These are phyloP conservation scores for Lepidium sativum DNA, from an alignment of 345 rosid genomes.

Conservation along the genomic window DNA sequence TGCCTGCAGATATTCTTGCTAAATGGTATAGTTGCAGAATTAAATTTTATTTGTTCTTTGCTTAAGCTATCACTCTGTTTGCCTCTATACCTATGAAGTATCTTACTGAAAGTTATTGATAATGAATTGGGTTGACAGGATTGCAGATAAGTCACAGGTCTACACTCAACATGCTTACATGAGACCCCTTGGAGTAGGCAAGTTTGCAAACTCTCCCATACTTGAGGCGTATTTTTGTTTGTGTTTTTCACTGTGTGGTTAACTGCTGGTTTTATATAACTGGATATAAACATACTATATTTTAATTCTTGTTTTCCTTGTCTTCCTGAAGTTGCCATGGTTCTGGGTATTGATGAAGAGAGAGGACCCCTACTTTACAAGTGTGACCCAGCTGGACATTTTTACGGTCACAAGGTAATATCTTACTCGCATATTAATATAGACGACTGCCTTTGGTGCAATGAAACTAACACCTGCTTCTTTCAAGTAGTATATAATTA, in stretches of 20 bases:
- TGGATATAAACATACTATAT: background rate
- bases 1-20: conserved; percentile 94
- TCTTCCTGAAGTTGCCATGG: conserved; percentile 74
- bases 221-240: background rate
- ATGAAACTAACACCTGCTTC: background rate
- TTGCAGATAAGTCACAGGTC: conserved; percentile 95
- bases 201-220: conserved; percentile 22
- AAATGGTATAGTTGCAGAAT: conserved; percentile 32
- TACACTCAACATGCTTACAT: conserved; percentile 99
- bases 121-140: conserved; percentile 39
- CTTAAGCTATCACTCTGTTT: background rate
- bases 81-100: background rate
- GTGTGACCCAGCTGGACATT: conserved; percentile 99
- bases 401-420: conserved; percentile 91
- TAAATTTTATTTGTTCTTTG: background rate
- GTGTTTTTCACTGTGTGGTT: background rate
- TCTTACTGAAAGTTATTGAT: background rate
- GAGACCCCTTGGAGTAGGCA: conserved; percentile 99
- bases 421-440: background rate
- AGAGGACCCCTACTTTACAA: conserved; percentile 84
- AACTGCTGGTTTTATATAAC: background rate
- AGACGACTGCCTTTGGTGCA: background rate
- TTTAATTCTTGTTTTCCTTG: background rate
- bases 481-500: background rate
- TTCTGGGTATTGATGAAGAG: conserved; percentile 95